Evolutionary conservation across 345 rosid genomes (phyloP), one percentile per base, ranked within the genome.

Genomic region (Linum lewisii): DNA sequence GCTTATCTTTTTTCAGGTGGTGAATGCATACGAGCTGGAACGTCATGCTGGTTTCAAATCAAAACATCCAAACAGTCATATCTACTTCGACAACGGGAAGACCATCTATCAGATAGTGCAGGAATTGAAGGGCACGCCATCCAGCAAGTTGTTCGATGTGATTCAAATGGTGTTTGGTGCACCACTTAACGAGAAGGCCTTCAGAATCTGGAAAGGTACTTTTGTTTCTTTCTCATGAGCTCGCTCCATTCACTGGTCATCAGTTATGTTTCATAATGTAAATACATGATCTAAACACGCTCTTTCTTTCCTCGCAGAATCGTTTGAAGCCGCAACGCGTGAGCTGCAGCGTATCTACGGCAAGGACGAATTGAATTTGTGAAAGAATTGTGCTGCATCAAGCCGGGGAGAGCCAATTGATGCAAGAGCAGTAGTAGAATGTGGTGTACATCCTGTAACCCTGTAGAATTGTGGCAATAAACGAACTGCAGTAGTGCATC

Each of bases 21-120:
- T 91, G 14, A 91, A 86, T 69, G 96, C 96, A 0, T 91, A 81
- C 60, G 98, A 84, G 67, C 86, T 91, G 57, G 98, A 88, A 80
- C 84, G 82, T 37, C 98, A 91, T 56, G 95, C 96, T n/a, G 81
- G 85, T 58, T 82, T 84, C 79, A 91, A 91, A 70, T 85, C 98
- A 51, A 88, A 91, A 69, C 98, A 91, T 78, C 98, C 98, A 0
- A 91, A 91, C 78, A 91, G 84, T 75, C 98, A 84, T 71, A 88
- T 91, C 21, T 88, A 76, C 81, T 91, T 88, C 56, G 96, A 91
- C 58, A 91, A 88, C 66, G 96, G 98, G 62, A 91, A 88, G 85
- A 88, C 98, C 0, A 86, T 91, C 22, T 88, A 88, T 80, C 95
- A 86, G 77, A 84, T 91, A 67, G 98, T 91, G 59, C 98, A 88